Conservation (phyloP, 345 rosid species). For the Camelina hispida region DNA sequence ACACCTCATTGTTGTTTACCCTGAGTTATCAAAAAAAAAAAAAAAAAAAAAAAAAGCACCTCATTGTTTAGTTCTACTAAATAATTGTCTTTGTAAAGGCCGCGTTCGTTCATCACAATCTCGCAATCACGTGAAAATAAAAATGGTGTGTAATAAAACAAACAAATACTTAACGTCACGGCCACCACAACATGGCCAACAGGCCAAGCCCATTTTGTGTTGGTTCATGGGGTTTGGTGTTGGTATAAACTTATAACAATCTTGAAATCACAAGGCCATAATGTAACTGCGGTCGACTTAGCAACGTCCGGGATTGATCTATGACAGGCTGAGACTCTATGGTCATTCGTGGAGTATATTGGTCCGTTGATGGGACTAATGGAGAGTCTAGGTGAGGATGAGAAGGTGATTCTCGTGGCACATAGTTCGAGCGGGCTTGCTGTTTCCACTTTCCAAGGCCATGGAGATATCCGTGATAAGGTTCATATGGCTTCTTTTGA, state of each 20-base stretch:
- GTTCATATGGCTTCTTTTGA: slow-evolving; percentile 30
- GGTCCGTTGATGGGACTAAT: slow-evolving; percentile 13
- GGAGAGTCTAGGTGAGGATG: slow-evolving; percentile 21
- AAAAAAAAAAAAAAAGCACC: too few relatives aligned
- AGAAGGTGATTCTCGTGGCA: slow-evolving; percentile 38
- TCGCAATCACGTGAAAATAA: neutral
- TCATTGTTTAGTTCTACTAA: slow-evolving; percentile 8
- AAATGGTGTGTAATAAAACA: slow-evolving; percentile 26
- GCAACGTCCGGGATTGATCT: slow-evolving; percentile 22
- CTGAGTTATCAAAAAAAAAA: too few relatives aligned
- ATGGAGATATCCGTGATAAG: slow-evolving; percentile 27
- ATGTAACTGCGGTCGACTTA: slow-evolving; percentile 26
- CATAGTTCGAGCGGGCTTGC: slow-evolving; percentile 37
- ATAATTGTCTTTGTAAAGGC: slow-evolving; percentile 12
- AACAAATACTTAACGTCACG: slow-evolving; percentile 5
- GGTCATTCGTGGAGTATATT: slow-evolving; percentile 22
- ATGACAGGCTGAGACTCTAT: slow-evolving; percentile 19
- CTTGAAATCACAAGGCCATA: slow-evolving; percentile 35
- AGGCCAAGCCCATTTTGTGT: slow-evolving; percentile 21
- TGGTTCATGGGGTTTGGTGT: slow-evolving; percentile 41
- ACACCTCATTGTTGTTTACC: slow-evolving; percentile 13
- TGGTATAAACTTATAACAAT: slow-evolving; percentile 39
- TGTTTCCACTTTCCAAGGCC: slow-evolving; percentile 25
- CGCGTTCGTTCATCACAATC: slow-evolving; percentile 25
- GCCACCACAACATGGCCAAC: neutral